Percentiles rank a stretch among this genome's conserved stretches.
These are phyloP conservation scores for Cicer bijugum DNA, from an alignment of 306 rosid species.

Conservation along the genomic window DNA sequence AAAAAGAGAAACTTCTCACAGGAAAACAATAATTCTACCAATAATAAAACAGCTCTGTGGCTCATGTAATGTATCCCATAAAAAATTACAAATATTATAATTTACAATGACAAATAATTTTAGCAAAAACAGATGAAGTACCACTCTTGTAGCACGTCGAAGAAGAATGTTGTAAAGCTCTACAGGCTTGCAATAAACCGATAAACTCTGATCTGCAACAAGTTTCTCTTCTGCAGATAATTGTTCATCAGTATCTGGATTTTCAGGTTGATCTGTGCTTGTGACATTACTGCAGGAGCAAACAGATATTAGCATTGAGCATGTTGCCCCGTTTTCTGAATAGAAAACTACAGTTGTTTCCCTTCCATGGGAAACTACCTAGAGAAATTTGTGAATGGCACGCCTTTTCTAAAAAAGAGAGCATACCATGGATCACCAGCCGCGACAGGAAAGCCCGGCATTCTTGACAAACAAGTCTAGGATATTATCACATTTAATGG, in stretches of 20 bases:
- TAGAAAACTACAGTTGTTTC: slow-evolving; percentile 28
- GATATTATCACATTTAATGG: slow-evolving; percentile 34
- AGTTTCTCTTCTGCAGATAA: slow-evolving; percentile 70
- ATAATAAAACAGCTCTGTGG: slow-evolving; percentile 20
- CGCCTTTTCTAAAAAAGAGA: slow-evolving; percentile 28
- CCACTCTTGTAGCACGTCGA: slow-evolving; percentile 59
- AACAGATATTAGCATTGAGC: slow-evolving; percentile 38
- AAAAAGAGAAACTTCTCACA: neutral
- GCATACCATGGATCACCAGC: slow-evolving; percentile 55
- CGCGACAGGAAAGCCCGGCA: slow-evolving; percentile 54
- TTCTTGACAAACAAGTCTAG: slow-evolving; percentile 42
- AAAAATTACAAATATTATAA: slow-evolving; percentile 18
- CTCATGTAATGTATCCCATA: slow-evolving; percentile 21
- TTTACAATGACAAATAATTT: slow-evolving; percentile 21
- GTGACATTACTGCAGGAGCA: slow-evolving; percentile 43
- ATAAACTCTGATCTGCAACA: slow-evolving; percentile 70
- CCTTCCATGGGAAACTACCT: slow-evolving; percentile 26
- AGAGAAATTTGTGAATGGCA: slow-evolving; percentile 23
- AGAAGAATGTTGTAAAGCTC: slow-evolving; percentile 79
- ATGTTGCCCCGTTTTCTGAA: slow-evolving; percentile 1
- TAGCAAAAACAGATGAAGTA: slow-evolving; percentile 42
- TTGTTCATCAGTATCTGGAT: slow-evolving; percentile 52
- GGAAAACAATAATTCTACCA: slow-evolving; percentile 21
- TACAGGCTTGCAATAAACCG: slow-evolving; percentile 79
- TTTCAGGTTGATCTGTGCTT: slow-evolving; percentile 40